Evolutionary conservation across 2,329 filamentous ascomycete species (phyloP), one percentile per base, ranked within the genome.

Genomic region (Sporothrix humicola): DNA sequence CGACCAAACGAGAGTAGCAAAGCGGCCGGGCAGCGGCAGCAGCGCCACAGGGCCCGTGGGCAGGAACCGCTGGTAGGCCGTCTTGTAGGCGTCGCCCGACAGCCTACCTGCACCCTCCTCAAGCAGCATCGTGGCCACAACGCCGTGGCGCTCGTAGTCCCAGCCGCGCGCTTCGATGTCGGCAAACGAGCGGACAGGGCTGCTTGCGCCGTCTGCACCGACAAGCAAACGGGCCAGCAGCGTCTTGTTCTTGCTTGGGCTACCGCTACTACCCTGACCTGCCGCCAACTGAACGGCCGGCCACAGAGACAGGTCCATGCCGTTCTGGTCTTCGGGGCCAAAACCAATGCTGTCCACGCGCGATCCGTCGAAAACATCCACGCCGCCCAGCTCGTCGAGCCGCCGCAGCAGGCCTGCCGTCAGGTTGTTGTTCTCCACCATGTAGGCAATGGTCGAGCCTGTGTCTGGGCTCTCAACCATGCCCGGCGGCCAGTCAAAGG

Each of bases 381-480:
- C 87, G 3, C 87, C 86, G 1, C 90, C 89, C 1, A 97, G 84
- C 77, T 92, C 88, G 10, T 91, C 86, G 50, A 98, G 86, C 15
- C 92, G 88, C 72, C 87, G 87, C 69, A 98, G 83, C 8, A 99
- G 86, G 0, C 90, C 94, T 0, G 91, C 91, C 2, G 93, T 94
- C 48, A 98, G 86, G 81, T 99, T 98, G 46, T 92, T 82, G 81
- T 98, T 99, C 85, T 99, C 97, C 58, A 91, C 93, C 95, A 99
- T 99, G 81, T 96, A 97, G 10, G 96, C 96, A 77, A 99, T 94
- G 1, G 90, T 92, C 75, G 85, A 88, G 79, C 84, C 74, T 20
- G 74, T 77, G 48, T 75, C 74, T 10, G 70, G 80, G 66, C 82
- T 80, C 74, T 77, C 75, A 78, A 86, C 84, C 52, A 84, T 80